These are phyloP conservation scores for Kwoniella botswanensis DNA, from an alignment of 768 basidiomycete species.

Conservation along the genomic window DNA sequence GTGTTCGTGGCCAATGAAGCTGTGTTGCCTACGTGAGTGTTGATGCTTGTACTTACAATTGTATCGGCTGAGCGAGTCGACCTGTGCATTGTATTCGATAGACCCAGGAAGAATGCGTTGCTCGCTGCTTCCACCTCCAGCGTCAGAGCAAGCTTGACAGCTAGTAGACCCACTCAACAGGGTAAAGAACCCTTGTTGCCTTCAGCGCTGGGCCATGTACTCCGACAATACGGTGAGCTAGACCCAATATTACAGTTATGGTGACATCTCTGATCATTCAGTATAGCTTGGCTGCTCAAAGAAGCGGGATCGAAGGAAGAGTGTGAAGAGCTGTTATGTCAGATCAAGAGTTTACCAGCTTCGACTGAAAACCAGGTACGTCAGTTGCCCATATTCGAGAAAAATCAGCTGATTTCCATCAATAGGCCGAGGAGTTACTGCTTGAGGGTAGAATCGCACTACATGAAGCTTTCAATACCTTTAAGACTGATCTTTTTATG, in stretches of 20 bases:
- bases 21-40: conserved; percentile 42
- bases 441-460: conserved; percentile 79
- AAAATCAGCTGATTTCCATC: background rate
- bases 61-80: conserved; percentile 34
- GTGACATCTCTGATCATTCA: background rate
- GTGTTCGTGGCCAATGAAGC: conserved; percentile 54
- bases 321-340: conserved; percentile 66
- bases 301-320: conserved; percentile 40
- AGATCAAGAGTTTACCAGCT: conserved; percentile 62
- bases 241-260: background rate
- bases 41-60: too few species aligned
- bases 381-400: background rate
- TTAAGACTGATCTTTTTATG: conserved; percentile 84
- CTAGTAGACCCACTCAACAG: conserved; percentile 1
- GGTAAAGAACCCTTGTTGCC: conserved; percentile 42
- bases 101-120: conserved; percentile 25
- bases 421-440: conserved; percentile 73
- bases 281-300: conserved; percentile 36
- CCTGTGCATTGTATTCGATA: conserved; percentile 42
- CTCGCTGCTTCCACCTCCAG: conserved; percentile 17
- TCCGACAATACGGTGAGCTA: conserved; percentile 50
- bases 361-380: conserved; percentile 28
- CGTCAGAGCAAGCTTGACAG: conserved; percentile 16
- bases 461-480: conserved; percentile 75
- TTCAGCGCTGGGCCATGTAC: conserved; percentile 37